A percentile compares a stretch with the other conserved stretches of the same genome.
Evolutionary conservation across 2,329 filamentous ascomycete genomes (phyloP).

Genomic region (Epichloe uncinata): DNA sequence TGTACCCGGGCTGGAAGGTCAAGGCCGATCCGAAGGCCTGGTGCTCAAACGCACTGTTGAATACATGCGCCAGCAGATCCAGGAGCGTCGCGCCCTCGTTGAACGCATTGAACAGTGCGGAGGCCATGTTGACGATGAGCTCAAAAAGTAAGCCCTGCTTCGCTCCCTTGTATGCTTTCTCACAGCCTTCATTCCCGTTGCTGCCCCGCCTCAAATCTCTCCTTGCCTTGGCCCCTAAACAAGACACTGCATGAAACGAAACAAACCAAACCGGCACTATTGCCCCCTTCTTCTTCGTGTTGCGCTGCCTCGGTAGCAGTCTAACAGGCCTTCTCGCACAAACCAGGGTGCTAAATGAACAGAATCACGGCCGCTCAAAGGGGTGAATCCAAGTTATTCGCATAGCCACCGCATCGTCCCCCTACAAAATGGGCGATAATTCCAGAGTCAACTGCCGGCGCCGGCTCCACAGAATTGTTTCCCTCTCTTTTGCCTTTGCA

Average conservation of each 20-base stretch:
- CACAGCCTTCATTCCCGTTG: neutral
- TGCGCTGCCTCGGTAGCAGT: neutral
- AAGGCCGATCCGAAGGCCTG: constrained; percentile 71
- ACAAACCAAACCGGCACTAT: neutral
- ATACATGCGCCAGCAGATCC: constrained; percentile 47
- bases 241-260: neutral
- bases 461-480: neutral
- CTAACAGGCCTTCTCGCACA: neutral
- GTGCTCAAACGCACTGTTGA: constrained; percentile 63
- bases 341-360: constrained; percentile 7
- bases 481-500: neutral
- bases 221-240: neutral
- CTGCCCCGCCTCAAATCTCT: neutral
- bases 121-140: constrained; percentile 37
- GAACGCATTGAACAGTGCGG: constrained; percentile 44
- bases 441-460: neutral
- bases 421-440: neutral
- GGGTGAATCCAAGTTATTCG: constrained; percentile 1
- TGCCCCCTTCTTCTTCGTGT: neutral
- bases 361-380: constrained; percentile 4
- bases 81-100: constrained; percentile 44
- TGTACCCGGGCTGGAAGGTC: constrained; percentile 69
- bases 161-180: neutral
- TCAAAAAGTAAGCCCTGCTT: constrained; percentile 24
- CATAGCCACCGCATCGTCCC: neutral